Conservation (phyloP, 2,329 filamentous ascomycete species). For the Teratosphaeria pseudoeucalypti region DNA sequence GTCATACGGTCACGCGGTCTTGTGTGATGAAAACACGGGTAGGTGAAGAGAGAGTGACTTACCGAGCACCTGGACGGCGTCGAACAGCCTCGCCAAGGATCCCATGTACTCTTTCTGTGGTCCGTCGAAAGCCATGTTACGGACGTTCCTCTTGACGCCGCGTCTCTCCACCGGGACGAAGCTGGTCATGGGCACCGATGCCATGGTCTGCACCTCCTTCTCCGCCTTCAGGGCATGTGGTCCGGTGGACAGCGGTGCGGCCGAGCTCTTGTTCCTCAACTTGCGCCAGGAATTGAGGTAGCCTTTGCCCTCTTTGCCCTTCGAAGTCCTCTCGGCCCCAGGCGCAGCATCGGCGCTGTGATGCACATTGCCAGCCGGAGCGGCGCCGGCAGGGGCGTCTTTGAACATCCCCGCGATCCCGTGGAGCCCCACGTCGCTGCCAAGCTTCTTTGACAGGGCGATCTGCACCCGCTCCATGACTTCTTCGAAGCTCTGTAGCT, state of each 20-base stretch:
- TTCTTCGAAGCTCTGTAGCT: conserved; percentile 81
- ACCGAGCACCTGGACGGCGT: conserved; percentile 89
- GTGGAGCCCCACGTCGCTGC: conserved; percentile 83
- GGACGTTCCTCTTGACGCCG: conserved; percentile 39
- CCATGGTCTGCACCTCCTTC: conserved; percentile 50
- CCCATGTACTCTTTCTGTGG: conserved; percentile 87
- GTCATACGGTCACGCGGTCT: neutral
- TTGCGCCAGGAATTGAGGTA: conserved; percentile 84
- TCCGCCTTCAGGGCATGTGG: conserved; percentile 17
- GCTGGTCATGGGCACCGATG: conserved; percentile 52
- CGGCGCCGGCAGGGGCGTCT: conserved; percentile 38
- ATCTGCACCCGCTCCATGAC: conserved; percentile 79
- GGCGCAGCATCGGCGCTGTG: conserved; percentile 24
- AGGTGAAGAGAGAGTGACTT: conserved; percentile 27
- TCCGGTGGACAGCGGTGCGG: conserved; percentile 28
- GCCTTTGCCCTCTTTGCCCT: conserved; percentile 58
- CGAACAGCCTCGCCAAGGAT: conserved; percentile 79
- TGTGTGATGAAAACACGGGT: neutral
- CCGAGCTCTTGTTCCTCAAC: conserved; percentile 77
- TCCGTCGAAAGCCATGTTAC: conserved; percentile 61
- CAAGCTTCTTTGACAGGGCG: conserved; percentile 68
- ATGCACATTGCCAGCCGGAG: conserved; percentile 3
- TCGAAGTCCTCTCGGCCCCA: conserved; percentile 28
- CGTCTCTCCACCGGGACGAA: conserved; percentile 53
- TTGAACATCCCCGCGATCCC: conserved; percentile 65